Evolutionary conservation across 2,329 filamentous ascomycete species (phyloP), one percentile per base, ranked within the genome.

Genomic region (Endoconidiophora laricicola): DNA sequence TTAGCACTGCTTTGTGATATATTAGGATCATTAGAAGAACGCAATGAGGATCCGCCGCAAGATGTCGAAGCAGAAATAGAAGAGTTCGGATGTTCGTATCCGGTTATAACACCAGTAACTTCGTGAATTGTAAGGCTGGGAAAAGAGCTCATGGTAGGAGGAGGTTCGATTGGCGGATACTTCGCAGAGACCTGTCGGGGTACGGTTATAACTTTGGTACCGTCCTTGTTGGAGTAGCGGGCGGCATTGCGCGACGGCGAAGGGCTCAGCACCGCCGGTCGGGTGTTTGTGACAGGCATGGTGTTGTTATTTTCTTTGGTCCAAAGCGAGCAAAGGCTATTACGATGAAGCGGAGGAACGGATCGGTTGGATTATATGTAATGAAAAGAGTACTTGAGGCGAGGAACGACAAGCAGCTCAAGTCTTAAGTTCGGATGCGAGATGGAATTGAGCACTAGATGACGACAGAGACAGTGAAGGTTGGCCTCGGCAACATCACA

Each of bases 1-100:
- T 95, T 95, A 61, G 85, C 79, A 66, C 94, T 95, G 47, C 88
- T 81, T 6, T 71, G 60, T 42, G 69, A 69, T 42, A 53, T 47
- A 41, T 49, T 52, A 40, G 49, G 49, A 29, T 48, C 51, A 44
- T 29, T 24, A 62, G 60, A 58, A 64, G 42, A 69, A 61, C 22
- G 66, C 60, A 43, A 68, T 71, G 49, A 73, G 46, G 16, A 43
- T 1, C 26, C 43, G 10, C 14, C 14, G 16, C 20, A n/a, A 14
- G 49, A 23, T 16, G 43, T n/a, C 10, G 41, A 33, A 14, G 41
- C 14, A 40, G 41, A 4, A 24, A 10, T 16, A 22, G 48, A 12
- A 10, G 43, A 9, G 36, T 23, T 38, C 12, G 49, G 10, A 40
- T 22, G 24, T 48, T 14, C 4, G 46, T 42, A 16, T 38, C 22